Base-by-base conservation (phyloP, 106 monocot genomes). In the Ottelia alismoides region DNA sequence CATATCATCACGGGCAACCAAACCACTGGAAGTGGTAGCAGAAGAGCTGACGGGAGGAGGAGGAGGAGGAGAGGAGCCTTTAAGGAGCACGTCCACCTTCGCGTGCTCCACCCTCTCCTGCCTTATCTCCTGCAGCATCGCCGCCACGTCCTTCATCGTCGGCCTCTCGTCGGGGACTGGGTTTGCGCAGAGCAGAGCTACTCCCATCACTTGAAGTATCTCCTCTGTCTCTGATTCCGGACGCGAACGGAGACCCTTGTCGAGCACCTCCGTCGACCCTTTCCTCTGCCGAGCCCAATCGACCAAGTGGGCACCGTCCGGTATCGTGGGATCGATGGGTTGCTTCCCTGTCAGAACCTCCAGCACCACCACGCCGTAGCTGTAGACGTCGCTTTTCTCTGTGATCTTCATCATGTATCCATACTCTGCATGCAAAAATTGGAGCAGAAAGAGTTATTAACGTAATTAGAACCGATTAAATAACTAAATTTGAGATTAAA, bases 361-460 rank as follows among this genome's bases (percentile, higher is more conserved):
- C 21, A 96, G 71, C 49, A 85, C 66, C 57, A 96, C 89, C 60
- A 96, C 96, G 0, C 96, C 96, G 28, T 82, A 89, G 76, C 96
- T 96, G 68, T 88, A 94, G 25, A 94, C 88, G 11, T 94, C 88
- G 72, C 94, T 94, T 75, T 94, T 94, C 75, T 88, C 88, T 0
- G 94, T 94, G 30, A 94, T 88, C 76, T 88, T 94, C 81, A 72
- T 76, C 88, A 81, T 94, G 76, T 81, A 84, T 25, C 94, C 94
- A 55, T 94, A 94, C 59, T 94, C 94, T 94, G 78, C 20, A 1
- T 9, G 14, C 21, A 28, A 22, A 11, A 43, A 16, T 11, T 2
- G 24, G 11, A 60, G 6, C 18, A 20, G 16, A 5, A n/a, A 57
- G 32, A 5, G 0, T 11, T 26, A 53, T 25, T 53, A 40, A 18